Percentiles rank a stretch among this genome's conserved stretches.
phyloP scores from a whole-genome alignment of 306 rosid species.

The Castanopsis chinensis region DNA sequence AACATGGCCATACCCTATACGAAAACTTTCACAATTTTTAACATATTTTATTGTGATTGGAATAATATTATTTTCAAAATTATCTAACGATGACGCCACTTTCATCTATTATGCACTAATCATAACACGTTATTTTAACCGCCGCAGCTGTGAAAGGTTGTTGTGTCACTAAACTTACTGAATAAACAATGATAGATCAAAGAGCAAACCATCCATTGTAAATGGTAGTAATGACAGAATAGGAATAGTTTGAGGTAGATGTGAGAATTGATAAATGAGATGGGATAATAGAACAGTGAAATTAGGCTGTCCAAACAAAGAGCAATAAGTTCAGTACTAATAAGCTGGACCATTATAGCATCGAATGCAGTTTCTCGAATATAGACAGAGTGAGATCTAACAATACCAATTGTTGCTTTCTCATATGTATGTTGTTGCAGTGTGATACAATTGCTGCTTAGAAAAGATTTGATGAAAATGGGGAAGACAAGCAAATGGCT shows the following conservation, averaged over 20 bases:
- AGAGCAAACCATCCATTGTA: constrained; percentile 16
- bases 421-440: constrained; percentile 29
- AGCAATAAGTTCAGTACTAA: constrained; percentile 18
- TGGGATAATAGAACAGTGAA: constrained; percentile 28
- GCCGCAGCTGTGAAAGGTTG: too few species aligned
- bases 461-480: constrained; percentile 46
- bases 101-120: too few species aligned
- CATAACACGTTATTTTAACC: too few species aligned
- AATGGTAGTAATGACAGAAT: constrained; percentile 17
- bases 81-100: too few species aligned
- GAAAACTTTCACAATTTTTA: too few species aligned
- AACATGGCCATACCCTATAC: not conserved
- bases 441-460: constrained; percentile 29
- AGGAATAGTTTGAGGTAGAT: not conserved
- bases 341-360: constrained; percentile 21
- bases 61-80: too few species aligned
- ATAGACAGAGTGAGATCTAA: constrained; percentile 33
- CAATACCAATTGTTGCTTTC: constrained; percentile 39
- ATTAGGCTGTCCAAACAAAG: constrained; percentile 39
- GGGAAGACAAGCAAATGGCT: constrained; percentile 90
- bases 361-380: constrained; percentile 36
- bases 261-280: not conserved
- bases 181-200: constrained; percentile 19
- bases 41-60: too few species aligned
- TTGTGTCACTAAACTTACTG: not conserved